Conservation (phyloP, 306 rosid species). For the Alnus glutinosa region DNA sequence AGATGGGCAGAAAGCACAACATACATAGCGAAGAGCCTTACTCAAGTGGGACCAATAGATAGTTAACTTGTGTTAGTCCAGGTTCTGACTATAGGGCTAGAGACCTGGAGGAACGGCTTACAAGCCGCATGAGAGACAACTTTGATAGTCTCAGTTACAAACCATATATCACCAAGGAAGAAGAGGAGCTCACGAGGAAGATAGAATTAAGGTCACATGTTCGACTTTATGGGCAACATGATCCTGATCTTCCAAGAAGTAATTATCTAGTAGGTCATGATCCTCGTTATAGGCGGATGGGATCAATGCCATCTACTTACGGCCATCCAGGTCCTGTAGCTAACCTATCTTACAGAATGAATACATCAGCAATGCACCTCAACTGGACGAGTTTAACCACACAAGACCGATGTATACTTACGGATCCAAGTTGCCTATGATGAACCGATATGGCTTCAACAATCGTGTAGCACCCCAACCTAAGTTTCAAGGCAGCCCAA, state of each 20-base stretch:
- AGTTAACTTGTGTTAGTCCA: too few relatives aligned
- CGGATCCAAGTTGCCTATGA: constrained; percentile 31
- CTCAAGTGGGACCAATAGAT: too few relatives aligned
- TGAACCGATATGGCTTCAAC: constrained; percentile 15
- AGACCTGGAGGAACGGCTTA: too few relatives aligned
- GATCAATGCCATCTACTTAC: constrained; percentile 32
- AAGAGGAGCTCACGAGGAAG: too few relatives aligned
- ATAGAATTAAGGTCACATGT: too few relatives aligned
- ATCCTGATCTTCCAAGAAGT: constrained; percentile 25
- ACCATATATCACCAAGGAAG: too few relatives aligned
- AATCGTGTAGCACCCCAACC: constrained; percentile 41
- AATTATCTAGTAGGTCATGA: constrained; percentile 37
- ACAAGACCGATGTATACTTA: too few relatives aligned
- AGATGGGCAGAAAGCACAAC: too few relatives aligned
- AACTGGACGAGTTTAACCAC: constrained; percentile 58
- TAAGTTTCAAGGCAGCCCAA: constrained; percentile 28
- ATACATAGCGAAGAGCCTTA: too few relatives aligned
- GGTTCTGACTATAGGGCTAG: too few relatives aligned
- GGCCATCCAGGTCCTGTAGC: constrained; percentile 22
- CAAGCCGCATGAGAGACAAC: too few relatives aligned
- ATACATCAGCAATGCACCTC: constrained; percentile 56
- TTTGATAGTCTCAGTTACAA: too few relatives aligned
- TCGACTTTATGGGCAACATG: constrained; percentile 44
- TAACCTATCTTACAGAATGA: constrained; percentile 38
- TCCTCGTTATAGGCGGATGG: constrained; percentile 25